These are phyloP conservation scores for Tuber aestivum DNA, from an alignment of 495 filamentous ascomycete genomes.

Conservation along the genomic window DNA sequence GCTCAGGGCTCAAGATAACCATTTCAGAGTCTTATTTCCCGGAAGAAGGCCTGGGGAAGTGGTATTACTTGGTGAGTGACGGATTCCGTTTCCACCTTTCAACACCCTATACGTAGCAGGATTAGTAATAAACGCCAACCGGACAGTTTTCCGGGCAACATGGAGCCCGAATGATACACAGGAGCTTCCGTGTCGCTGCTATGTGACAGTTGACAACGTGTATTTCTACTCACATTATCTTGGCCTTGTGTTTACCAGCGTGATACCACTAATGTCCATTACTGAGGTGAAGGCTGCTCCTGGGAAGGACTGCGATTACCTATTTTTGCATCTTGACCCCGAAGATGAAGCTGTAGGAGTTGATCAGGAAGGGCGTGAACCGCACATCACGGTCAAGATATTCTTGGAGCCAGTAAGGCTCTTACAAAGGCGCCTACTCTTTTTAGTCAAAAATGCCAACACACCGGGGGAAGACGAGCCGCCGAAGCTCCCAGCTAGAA, in stretches of 20 bases:
- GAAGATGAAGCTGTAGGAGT: slow-evolving; percentile 56
- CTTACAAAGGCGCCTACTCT: slow-evolving; percentile 75
- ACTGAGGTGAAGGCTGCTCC: slow-evolving; percentile 83
- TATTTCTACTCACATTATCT: slow-evolving; percentile 96
- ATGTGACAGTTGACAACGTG: slow-evolving; percentile 74
- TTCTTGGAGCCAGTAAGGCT: slow-evolving; percentile 83
- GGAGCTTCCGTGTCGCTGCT: slow-evolving; percentile 80
- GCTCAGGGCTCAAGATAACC: slow-evolving; percentile 80
- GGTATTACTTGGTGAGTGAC: slow-evolving; percentile 54
- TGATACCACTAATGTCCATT: slow-evolving; percentile 64
- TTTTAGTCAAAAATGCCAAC: slow-evolving; percentile 69
- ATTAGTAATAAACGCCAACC: not conserved
- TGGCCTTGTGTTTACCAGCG: slow-evolving; percentile 80
- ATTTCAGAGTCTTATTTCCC: slow-evolving; percentile 88
- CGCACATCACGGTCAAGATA: slow-evolving; percentile 73
- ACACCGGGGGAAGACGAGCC: slow-evolving; percentile 32
- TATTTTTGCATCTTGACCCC: slow-evolving; percentile 73
- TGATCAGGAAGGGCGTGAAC: slow-evolving; percentile 46
- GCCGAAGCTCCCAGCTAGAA: slow-evolving; percentile 36
- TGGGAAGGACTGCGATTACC: slow-evolving; percentile 85
- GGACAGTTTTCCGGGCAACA: slow-evolving; percentile 59
- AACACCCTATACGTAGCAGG: not conserved
- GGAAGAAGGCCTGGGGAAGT: slow-evolving; percentile 66
- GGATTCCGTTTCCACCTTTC: not conserved
- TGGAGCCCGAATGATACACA: slow-evolving; percentile 73